These are phyloP conservation scores for Tylopilus rubrobrunneus DNA, from an alignment of 768 basidiomycete species.

Conservation along the genomic window DNA sequence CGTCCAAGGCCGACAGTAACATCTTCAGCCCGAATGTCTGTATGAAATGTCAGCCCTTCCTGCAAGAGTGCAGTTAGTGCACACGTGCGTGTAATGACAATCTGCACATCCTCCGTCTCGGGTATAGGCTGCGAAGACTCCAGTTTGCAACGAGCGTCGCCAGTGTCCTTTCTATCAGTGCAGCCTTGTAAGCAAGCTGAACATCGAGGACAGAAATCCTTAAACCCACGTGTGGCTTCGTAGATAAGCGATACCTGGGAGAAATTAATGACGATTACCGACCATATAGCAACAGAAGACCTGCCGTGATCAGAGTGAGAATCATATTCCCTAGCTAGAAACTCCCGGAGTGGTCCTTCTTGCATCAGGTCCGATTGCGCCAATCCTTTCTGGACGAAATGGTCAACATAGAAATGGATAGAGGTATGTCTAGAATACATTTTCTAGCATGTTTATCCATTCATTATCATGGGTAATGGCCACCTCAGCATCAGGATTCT, in stretches of 20 bases:
- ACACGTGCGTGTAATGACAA: neutral
- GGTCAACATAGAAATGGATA: neutral
- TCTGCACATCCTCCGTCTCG: neutral
- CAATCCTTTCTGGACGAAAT: neutral
- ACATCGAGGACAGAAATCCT: neutral
- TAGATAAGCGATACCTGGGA: neutral
- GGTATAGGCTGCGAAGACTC: neutral
- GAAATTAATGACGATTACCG: neutral
- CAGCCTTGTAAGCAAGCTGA: neutral
- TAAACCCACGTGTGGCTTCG: neutral
- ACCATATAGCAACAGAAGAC: neutral
- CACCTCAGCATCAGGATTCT: neutral
- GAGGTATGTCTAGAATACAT: neutral
- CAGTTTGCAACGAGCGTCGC: neutral
- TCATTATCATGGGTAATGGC: neutral
- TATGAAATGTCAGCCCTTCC: neutral
- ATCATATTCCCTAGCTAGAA: neutral
- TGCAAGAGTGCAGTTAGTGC: neutral
- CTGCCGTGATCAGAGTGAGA: neutral
- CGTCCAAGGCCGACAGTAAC: neutral
- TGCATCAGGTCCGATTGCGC: neutral
- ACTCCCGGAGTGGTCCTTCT: neutral
- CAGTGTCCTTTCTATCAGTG: neutral
- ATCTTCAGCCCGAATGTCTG: neutral
- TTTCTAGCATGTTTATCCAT: neutral